Base-by-base conservation (phyloP, 306 rosid genomes). In the Quercus glauca region DNA sequence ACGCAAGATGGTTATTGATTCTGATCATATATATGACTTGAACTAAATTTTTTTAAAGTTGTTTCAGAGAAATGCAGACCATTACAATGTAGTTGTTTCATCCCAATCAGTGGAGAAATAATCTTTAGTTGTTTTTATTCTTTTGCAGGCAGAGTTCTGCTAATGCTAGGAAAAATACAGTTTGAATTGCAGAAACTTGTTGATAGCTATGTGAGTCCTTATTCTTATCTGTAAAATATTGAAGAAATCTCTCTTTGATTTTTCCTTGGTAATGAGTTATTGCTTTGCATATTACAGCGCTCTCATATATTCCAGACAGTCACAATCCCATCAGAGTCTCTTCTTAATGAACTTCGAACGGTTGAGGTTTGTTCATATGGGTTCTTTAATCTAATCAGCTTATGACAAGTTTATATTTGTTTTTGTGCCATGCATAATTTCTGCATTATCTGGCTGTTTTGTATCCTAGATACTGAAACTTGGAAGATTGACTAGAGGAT, bases 271-370 rank as follows among this genome's bases (percentile, higher is more conserved):
- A 73, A 72, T 79, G 45, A 61, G 37, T 26, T 64, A 26, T 71
- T 81, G 75, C 67, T 64, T 81, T 86, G 45, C 71, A 20, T 73
- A 9, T 85, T 83, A 76, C 98, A 96, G 99, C 94, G 99, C 35
- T 87, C 97, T 64, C 98, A 93, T 87, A 87, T 93, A 77, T 80
- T 84, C 83, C 95, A 91, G 88, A 96, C 99, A 26, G 91, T 96
- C 60, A 94, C 97, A 20, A 82, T 85, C 69, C 99, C 99, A 3
- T 96, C 99, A 19, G 99, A 93, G 79, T 93, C 98, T 88, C 96
- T 96, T 68, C 88, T 96, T 71, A 96, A 96, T 81, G 98, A 96
- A 75, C 98, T 96, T 86, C 97, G 89, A 85, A 91, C 87, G 53
- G 97, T 96, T 63, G 99, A 96, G 99, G 99, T 93, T 73, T 75